These are phyloP conservation scores for Penicillium riverlandense DNA, from an alignment of 495 filamentous ascomycete genomes.

Conservation along the genomic window DNA sequence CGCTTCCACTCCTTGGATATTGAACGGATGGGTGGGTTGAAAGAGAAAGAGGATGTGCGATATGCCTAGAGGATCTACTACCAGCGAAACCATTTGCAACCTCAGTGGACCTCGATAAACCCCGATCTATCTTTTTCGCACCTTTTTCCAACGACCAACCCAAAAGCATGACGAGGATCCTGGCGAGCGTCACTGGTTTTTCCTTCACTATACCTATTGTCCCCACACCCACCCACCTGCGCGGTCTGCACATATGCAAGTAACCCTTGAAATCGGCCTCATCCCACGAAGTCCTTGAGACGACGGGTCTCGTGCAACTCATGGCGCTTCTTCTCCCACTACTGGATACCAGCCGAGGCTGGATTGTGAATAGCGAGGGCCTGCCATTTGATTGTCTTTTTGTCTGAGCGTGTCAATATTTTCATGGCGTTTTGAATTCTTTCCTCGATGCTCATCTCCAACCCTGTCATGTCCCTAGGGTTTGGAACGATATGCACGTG, in stretches of 20 bases:
- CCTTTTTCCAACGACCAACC: constrained; percentile 22
- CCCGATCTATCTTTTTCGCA: neutral
- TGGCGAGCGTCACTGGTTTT: constrained; percentile 18
- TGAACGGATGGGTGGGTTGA: constrained; percentile 88
- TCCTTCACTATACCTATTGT: constrained; percentile 18
- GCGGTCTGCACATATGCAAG: constrained; percentile 34
- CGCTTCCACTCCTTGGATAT: constrained; percentile 90
- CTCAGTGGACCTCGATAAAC: constrained; percentile 3
- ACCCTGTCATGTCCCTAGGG: constrained; percentile 42
- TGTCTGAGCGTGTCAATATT: constrained; percentile 4
- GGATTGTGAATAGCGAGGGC: constrained; percentile 28
- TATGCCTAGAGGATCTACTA: constrained; percentile 23
- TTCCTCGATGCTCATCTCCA: constrained; percentile 21
- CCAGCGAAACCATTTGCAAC: neutral
- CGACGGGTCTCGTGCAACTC: neutral
- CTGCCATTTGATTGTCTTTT: constrained; percentile 20
- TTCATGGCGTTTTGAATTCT: constrained; percentile 20
- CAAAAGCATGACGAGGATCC: constrained; percentile 33
- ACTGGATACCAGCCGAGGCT: constrained; percentile 5
- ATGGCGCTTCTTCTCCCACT: neutral
- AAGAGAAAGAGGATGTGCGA: constrained; percentile 63
- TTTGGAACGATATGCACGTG: constrained; percentile 19
- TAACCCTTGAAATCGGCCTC: neutral
- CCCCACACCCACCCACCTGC: constrained; percentile 8
- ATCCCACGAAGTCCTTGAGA: too few relatives aligned